Base-by-base conservation (phyloP, 2,329 filamentous ascomycete species). In the Coniochaeta prunicola region DNA sequence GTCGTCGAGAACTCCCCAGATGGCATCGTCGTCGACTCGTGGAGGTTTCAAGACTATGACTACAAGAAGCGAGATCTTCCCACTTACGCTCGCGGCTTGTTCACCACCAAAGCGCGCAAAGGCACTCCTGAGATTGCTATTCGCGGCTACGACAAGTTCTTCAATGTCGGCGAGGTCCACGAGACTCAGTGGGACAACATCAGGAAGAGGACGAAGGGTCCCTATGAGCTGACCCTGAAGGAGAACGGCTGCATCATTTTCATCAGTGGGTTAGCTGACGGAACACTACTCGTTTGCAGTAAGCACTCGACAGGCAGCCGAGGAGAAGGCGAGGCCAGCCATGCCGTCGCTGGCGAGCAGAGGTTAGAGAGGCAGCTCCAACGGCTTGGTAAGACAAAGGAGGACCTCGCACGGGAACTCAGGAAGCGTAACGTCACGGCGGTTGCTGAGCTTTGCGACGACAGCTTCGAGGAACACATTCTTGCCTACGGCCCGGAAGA, bases 161-260 rank as follows among this genome's bases (percentile, higher is more conserved):
- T 99, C 84, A 99, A 99, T 67, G 82, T 91, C 42, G 84, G 84
- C 56, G 94, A 99, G 75, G 88, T 96, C 8, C 73, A 77, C 53
- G 85, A 89, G 64, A 99, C 94, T 3, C 82, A 87, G 66, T 99
- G 94, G 94, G 73, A 78, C 17, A 90, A 88, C 68, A 91, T 99
- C 61, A 79, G 88, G 69, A 74, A 75, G 30, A 81, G 89, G 59
- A 97, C 94, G 0, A 77, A 84, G 63, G 92, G 91, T 0, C 94
- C 94, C 0, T 99, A 97, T 67, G 94, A 99, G 74, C 77, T 99
- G 59, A 97, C 92, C 59, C 85, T 97, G 57, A 99, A 99, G 76
- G 94, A 99, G 74, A 99, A 99, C 68, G 94, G 94, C n/a, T 99
- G 94, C 73, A 99, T 99, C 73, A 97, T 99, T 65, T 99, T 99